Evolutionary conservation across 768 basidiomycete species (phyloP).

Genomic region (Rhodosporidiobolus sp.): DNA sequence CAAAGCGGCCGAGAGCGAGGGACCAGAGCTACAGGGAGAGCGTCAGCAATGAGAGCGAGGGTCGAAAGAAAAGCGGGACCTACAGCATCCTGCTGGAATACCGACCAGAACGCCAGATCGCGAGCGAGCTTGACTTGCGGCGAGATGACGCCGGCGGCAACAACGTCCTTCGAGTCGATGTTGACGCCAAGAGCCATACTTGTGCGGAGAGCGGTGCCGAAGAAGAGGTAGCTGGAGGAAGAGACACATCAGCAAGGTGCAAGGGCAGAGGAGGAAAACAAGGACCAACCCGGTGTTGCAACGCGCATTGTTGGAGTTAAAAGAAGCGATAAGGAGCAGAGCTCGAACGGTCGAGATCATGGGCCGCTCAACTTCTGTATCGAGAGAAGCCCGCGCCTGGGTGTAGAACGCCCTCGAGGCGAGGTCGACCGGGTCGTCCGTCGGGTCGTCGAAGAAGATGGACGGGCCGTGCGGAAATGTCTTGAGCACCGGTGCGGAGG

Average conservation of each 20-base stretch:
- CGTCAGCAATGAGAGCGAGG: not conserved
- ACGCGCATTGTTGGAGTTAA: not conserved
- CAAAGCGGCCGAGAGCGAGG: conserved; percentile 23
- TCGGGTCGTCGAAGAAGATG: not conserved
- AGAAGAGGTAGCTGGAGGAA: not conserved
- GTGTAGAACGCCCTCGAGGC: not conserved
- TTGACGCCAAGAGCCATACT: conserved; percentile 5
- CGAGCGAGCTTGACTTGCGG: conserved; percentile 10
- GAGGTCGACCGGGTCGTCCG: not conserved
- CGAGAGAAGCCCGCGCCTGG: conserved; percentile 5
- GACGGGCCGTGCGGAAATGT: not conserved
- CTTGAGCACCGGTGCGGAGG: not conserved
- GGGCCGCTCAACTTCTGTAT: conserved; percentile 9
- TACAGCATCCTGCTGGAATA: not conserved
- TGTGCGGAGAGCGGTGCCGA: not conserved
- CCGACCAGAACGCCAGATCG: conserved; percentile 14
- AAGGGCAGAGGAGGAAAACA: too few species aligned
- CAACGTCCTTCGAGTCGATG: not conserved
- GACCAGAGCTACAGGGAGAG: conserved; percentile 22
- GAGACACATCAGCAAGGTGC: too few species aligned
- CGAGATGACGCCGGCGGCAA: conserved; percentile 21
- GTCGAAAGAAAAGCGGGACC: not conserved
- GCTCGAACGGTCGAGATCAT: conserved; percentile 17
- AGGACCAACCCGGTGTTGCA: not conserved
- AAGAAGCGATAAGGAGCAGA: conserved; percentile 14